Percentiles rank a stretch among this genome's conserved stretches.
Conservation (phyloP, 345 rosid genomes). For the Raphanus sativus region DNA sequence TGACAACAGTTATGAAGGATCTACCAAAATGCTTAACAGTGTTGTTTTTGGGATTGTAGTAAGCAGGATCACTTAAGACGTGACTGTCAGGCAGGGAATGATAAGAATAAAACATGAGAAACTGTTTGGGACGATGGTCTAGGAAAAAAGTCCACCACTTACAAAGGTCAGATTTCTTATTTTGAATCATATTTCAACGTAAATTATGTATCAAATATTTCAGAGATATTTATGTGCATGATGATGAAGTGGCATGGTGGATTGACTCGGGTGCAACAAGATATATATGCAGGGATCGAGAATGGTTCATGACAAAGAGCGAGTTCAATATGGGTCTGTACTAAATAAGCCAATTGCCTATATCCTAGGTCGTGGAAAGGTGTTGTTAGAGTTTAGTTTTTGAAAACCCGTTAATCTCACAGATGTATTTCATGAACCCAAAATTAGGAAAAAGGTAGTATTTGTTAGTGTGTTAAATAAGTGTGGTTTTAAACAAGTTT, state of each 20-base stretch:
- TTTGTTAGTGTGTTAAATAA: too few species aligned
- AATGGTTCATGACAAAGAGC: too few species aligned
- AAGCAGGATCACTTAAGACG: background rate
- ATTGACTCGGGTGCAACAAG: background rate
- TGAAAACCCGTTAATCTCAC: too few species aligned
- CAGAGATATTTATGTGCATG: background rate
- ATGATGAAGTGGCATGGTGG: constrained; percentile 13
- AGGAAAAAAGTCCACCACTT: background rate
- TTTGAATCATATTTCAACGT: background rate
- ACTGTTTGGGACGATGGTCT: background rate
- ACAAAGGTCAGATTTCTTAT: background rate
- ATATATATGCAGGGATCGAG: too few species aligned
- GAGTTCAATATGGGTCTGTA: too few species aligned
- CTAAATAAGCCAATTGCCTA: too few species aligned
- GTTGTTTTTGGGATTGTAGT: background rate
- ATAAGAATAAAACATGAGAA: background rate
- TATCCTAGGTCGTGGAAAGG: too few species aligned
- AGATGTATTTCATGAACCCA: too few species aligned
- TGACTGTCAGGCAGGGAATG: background rate
- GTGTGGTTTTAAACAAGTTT: too few species aligned
- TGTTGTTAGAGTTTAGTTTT: too few species aligned
- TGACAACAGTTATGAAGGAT: background rate
- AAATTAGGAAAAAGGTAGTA: too few species aligned
- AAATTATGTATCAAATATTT: background rate
- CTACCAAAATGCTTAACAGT: background rate